A percentile compares a stretch with the other conserved stretches of the same genome.
Evolutionary conservation across 805 yeast species (phyloP).

Genomic region (Candida arabinofermentans): DNA sequence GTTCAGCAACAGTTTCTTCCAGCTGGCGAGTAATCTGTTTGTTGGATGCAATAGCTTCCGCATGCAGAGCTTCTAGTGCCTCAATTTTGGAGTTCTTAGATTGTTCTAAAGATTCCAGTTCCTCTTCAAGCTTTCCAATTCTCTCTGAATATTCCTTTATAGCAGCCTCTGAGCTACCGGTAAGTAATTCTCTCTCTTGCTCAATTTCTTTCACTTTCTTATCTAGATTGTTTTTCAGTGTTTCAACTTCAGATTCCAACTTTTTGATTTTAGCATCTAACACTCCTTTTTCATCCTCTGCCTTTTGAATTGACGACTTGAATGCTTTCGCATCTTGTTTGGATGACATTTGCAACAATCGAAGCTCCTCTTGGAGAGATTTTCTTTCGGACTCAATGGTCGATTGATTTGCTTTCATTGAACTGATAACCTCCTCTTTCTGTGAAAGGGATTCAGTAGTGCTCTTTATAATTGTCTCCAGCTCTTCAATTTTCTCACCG

Average conservation of each 20-base stretch:
- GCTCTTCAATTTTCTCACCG: slow-evolving; percentile 2
- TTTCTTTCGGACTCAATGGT: neutral
- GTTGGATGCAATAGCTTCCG: neutral
- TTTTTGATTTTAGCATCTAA: slow-evolving; percentile 17
- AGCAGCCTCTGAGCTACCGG: slow-evolving; percentile 46
- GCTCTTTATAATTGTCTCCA: neutral
- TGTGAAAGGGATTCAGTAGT: no score
- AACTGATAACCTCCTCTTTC: no score
- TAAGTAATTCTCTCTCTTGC: slow-evolving; percentile 43
- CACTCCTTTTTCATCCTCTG: slow-evolving; percentile 19
- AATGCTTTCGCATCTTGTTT: slow-evolving; percentile 7
- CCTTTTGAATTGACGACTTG: slow-evolving; percentile 13
- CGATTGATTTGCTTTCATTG: slow-evolving; percentile 1
- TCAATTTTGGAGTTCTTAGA: slow-evolving; percentile 11
- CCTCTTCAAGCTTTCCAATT: slow-evolving; percentile 39
- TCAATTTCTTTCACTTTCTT: slow-evolving; percentile 43
- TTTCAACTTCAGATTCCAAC: slow-evolving; percentile 28
- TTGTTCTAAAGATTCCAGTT: slow-evolving; percentile 11
- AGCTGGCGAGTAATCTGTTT: neutral
- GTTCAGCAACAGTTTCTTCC: neutral
- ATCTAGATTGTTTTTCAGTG: slow-evolving; percentile 33
- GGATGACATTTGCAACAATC: slow-evolving; percentile 4
- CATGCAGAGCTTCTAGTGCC: slow-evolving; percentile 13
- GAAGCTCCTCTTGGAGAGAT: neutral
- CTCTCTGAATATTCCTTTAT: slow-evolving; percentile 46